These are phyloP conservation scores for Leccinellum albellum DNA, from an alignment of 768 basidiomycete genomes.

Conservation along the genomic window DNA sequence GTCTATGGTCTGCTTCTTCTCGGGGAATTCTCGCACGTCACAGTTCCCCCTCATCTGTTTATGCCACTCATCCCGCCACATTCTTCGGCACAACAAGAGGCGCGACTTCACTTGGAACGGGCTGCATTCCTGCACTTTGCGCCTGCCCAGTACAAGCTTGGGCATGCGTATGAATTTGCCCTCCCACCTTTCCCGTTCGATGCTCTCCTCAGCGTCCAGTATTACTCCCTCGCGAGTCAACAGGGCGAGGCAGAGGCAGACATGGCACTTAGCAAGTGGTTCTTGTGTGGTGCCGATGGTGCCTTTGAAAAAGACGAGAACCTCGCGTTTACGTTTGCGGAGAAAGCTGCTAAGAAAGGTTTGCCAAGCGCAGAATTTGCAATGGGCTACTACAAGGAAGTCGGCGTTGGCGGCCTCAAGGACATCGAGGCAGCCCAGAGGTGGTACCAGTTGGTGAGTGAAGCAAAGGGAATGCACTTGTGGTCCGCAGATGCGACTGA, in stretches of 20 bases:
- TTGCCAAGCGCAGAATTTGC: slow-evolving; percentile 88
- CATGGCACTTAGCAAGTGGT: slow-evolving; percentile 97
- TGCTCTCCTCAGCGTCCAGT: slow-evolving; percentile 84
- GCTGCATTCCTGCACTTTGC: slow-evolving; percentile 83
- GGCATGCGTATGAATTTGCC: slow-evolving; percentile 90
- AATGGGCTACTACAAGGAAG: slow-evolving; percentile 92
- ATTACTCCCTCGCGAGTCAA: slow-evolving; percentile 79
- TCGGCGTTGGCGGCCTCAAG: slow-evolving; percentile 77
- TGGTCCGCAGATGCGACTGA: background rate
- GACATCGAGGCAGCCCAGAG: slow-evolving; percentile 59
- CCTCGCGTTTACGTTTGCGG: slow-evolving; percentile 85
- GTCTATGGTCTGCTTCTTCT: slow-evolving; percentile 86
- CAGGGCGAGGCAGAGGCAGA: slow-evolving; percentile 90
- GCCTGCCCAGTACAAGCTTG: slow-evolving; percentile 89
- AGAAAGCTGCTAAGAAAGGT: slow-evolving; percentile 74
- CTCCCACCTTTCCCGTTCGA: slow-evolving; percentile 83
- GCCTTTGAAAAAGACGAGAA: slow-evolving; percentile 84
- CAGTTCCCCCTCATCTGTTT: slow-evolving; percentile 50
- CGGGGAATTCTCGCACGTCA: slow-evolving; percentile 71
- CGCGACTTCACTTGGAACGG: slow-evolving; percentile 73
- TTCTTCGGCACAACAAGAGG: slow-evolving; percentile 51
- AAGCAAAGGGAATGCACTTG: background rate
- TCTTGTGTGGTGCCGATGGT: slow-evolving; percentile 78
- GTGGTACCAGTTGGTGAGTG: slow-evolving; percentile 72
- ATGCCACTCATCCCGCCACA: slow-evolving; percentile 51